Conservation (phyloP, 352 stramenopile species). For the Plasmopara muralis region DNA sequence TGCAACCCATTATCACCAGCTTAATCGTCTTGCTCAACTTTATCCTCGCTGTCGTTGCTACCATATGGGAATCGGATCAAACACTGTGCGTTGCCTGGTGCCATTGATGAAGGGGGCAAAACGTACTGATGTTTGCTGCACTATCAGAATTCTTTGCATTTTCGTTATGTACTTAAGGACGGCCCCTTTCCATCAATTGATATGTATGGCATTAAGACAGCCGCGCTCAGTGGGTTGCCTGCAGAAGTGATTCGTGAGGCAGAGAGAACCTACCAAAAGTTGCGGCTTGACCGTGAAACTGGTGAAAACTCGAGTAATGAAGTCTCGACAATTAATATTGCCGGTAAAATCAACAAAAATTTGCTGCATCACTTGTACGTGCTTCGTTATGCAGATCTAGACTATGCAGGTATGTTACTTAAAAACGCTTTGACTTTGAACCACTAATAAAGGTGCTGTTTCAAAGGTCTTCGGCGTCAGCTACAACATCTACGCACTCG, state of each 20-base stretch:
- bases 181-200: conserved; percentile 46
- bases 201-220: conserved; percentile 82
- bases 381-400: conserved; percentile 54
- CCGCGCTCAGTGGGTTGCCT: conserved; percentile 66
- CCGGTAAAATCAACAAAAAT: conserved; percentile 31
- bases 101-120: not conserved
- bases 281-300: conserved; percentile 19
- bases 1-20: conserved; percentile 84
- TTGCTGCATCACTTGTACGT: conserved; percentile 71
- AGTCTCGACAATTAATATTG: conserved; percentile 7
- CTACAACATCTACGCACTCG: conserved; percentile 61
- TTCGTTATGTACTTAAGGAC: conserved; percentile 65
- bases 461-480: conserved; percentile 45
- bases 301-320: conserved; percentile 9
- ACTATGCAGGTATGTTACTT: conserved; percentile 35
- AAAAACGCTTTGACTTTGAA: not conserved
- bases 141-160: conserved; percentile 40
- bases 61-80: conserved; percentile 48
- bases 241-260: conserved; percentile 52
- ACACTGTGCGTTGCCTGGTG: conserved; percentile 27
- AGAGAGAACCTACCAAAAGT: conserved; percentile 34
- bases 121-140: conserved; percentile 1
- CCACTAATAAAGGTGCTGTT: not conserved
- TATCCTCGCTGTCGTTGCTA: conserved; percentile 68
- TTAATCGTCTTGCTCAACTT: conserved; percentile 54